Evolutionary conservation across 2,329 filamentous ascomycete genomes (phyloP).

Genomic region (Claviceps sp.): DNA sequence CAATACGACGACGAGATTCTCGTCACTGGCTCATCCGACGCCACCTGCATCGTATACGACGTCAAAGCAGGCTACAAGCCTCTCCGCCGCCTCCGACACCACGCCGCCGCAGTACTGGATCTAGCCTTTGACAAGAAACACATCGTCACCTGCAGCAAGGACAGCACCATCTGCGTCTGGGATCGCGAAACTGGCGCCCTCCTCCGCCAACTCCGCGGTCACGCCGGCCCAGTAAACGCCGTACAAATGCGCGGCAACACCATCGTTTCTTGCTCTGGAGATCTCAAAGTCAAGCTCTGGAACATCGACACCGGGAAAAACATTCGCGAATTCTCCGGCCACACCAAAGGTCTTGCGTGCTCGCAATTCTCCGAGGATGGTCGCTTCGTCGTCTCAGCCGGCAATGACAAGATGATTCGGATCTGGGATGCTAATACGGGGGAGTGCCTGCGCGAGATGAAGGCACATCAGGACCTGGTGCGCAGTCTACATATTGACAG

Average conservation of each 20-base stretch:
- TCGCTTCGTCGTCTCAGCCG: conserved; percentile 83
- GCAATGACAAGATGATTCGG: conserved; percentile 90
- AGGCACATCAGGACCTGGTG: conserved; percentile 74
- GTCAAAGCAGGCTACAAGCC: conserved; percentile 67
- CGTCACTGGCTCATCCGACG: conserved; percentile 88
- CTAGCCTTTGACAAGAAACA: conserved; percentile 84
- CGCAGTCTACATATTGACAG: conserved; percentile 84
- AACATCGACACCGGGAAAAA: conserved; percentile 80
- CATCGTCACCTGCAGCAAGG: conserved; percentile 96
- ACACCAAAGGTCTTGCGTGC: conserved; percentile 87
- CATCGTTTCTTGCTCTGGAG: conserved; percentile 84
- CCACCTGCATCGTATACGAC: conserved; percentile 82
- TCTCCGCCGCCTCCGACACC: conserved; percentile 61
- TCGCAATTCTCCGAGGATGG: conserved; percentile 94
- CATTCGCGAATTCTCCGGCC: conserved; percentile 79
- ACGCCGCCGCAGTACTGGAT: conserved; percentile 82
- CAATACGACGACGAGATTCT: conserved; percentile 90
- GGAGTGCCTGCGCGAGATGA: conserved; percentile 65
- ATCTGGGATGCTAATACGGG: conserved; percentile 92
- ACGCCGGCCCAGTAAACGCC: conserved; percentile 87
- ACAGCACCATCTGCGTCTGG: conserved; percentile 89
- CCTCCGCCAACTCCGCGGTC: conserved; percentile 68
- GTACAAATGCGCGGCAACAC: conserved; percentile 90
- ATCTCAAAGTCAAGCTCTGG: conserved; percentile 90
- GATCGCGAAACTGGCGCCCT: conserved; percentile 66